Percentiles rank a stretch among this genome's conserved stretches.
phyloP scores from a whole-genome alignment of 768 basidiomycete species.

The Lactifluus echinatus region DNA sequence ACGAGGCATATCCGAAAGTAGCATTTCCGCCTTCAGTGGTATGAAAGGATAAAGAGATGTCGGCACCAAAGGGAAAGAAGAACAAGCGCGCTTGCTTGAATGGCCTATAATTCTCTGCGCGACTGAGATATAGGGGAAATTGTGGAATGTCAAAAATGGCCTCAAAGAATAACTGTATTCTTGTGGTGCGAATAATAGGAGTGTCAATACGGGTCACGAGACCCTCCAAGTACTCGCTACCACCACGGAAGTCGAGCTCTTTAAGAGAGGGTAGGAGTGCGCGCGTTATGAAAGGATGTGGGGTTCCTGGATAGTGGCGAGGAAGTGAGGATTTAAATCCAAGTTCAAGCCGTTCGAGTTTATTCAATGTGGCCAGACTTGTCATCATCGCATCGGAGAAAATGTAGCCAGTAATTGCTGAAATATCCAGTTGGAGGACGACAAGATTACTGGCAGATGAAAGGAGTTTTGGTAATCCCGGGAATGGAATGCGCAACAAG shows the following conservation, averaged over 20 bases:
- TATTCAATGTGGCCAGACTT: neutral
- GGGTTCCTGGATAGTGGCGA: neutral
- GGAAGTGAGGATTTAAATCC: neutral
- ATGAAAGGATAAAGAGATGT: too few relatives aligned
- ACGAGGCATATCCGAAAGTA: neutral
- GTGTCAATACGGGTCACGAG: neutral
- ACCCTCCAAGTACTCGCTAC: neutral
- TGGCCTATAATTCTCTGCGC: neutral
- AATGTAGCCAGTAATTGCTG: neutral
- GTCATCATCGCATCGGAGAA: neutral
- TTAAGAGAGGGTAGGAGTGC: neutral
- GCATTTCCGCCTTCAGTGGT: too few relatives aligned
- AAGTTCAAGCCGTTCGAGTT: neutral
- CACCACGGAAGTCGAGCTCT: neutral
- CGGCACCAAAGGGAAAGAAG: too few relatives aligned
- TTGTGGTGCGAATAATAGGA: neutral
- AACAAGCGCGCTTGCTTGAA: neutral
- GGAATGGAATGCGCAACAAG: neutral
- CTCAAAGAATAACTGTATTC: neutral
- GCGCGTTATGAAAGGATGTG: neutral
- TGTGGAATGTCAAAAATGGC: neutral
- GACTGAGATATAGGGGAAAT: neutral
- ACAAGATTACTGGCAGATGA: neutral
- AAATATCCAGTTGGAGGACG: neutral
- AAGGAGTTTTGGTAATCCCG: neutral